Evolutionary conservation across 768 basidiomycete genomes (phyloP), one percentile per base, ranked within the genome.

Genomic region (Macrolepiota fuliginosa): DNA sequence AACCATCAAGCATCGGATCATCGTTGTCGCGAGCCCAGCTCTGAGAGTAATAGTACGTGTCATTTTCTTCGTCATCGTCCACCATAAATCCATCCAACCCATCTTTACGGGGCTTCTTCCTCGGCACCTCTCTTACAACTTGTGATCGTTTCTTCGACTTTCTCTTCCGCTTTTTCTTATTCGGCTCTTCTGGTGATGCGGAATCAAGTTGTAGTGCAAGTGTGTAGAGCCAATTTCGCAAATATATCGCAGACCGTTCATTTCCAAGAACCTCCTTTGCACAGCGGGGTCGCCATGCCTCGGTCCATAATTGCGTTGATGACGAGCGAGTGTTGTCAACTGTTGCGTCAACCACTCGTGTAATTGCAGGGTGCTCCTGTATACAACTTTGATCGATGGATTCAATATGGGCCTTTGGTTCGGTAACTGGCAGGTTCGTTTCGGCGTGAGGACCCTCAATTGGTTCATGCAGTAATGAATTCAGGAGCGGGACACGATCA

Each of bases 181-280:
- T 62, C 7, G 66, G 13, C 45, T 36, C 65, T 29, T 47, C 42
- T 39, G 25, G 52, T 56, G 32, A 46, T 25, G 37, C 64, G n/a
- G 63, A 64, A 47, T 77, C 74, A 19, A 81, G 72, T n/a, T 83
- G 82, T 24, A 94, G 67, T 63, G 85, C 83, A 12, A 92, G 80
- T n/a, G 89, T 86, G 25, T 73, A 73, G 52, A 96, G 78, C 94
- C 94, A 96, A 54, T 90, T 84, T 40, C 89, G 83, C 58, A 96
- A 77, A 72, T 88, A 91, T 27, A 78, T 66, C 0, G 93, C 89
- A 53, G 84, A 83, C 9, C 73, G 70, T 70, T 91, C 86, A 68
- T 94, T 95, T 6, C 92, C 92, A 0, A 96, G 77, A 3, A 94
- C 85, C 63, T 95, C 84, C 24, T 82, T 80, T 12, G 92, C 92